Base-by-base conservation (phyloP, 495 filamentous ascomycete species). In the Bathelium albidoporum region DNA sequence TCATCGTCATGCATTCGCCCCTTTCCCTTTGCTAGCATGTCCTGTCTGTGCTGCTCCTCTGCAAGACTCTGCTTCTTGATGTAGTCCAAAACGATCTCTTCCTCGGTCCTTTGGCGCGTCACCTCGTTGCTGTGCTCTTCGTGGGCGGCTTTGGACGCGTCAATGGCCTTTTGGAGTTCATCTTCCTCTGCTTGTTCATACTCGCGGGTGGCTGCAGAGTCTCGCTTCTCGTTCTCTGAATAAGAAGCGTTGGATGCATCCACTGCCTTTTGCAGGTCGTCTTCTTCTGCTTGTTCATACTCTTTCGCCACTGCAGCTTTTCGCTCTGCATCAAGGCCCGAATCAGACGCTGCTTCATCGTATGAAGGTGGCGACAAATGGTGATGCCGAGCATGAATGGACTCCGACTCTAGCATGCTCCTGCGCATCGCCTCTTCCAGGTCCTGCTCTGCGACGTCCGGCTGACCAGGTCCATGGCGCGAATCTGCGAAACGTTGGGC, bases 11-110 rank as follows among this genome's bases (percentile, higher is more conserved):
- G 20, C 18, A 26, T 41, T 49, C 59, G 41, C 18, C 61, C 61
- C 52, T 62, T 63, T 11, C 36, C 60, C 22, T 34, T 32, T 10
- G 58, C 26, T 32, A 64, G 31, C 67, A 69, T 60, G 59, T 34
- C 68, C 65, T 66, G 70, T 41, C 75, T 70, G 69, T 78, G 80
- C 66, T 82, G 78, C 61, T 83, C 82, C 74, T 91, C 88, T 0
- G 81, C 79, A 24, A 90, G 68, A 73, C 88, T 90, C 74, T 90
- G 87, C 73, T 82, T 85, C 76, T 85, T 89, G n/a, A 90, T 80
- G 72, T 88, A 89, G 64, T 89, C 85, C 71, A 92, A 69, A 29
- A 92, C 81, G 64, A 88, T 82, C 32, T 88, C 83, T 70, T 91
- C 88, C 73, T 91, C 89, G 0, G 78, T 81, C 66, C 71, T 79